Percentiles rank a stretch among this genome's conserved stretches.
phyloP scores from a whole-genome alignment of 495 filamentous ascomycete species.

The Bathelium albidoporum region DNA sequence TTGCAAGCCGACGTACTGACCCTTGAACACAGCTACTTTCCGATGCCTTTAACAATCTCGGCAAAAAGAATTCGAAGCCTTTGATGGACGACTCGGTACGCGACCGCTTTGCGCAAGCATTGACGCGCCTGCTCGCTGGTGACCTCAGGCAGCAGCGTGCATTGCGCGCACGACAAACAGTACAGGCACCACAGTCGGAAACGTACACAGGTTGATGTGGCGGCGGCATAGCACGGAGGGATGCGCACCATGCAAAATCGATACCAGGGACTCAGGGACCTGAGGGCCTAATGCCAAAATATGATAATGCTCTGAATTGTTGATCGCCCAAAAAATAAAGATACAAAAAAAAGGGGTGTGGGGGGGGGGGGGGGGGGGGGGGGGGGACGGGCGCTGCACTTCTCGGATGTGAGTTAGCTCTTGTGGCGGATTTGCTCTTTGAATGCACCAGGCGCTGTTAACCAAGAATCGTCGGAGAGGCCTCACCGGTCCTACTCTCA shows the following conservation, averaged over 20 bases:
- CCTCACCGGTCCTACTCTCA: not conserved
- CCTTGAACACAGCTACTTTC: conserved; percentile 21
- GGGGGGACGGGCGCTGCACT: too few species aligned
- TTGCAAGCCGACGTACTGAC: conserved; percentile 9
- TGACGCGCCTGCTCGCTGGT: conserved; percentile 34
- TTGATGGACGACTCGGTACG: conserved; percentile 35
- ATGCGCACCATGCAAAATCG: not conserved
- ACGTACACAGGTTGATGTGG: not conserved
- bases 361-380: too few species aligned
- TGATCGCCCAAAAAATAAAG: too few species aligned
- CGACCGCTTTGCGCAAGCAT: conserved; percentile 30
- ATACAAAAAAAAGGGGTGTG: too few species aligned
- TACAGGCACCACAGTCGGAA: not conserved
- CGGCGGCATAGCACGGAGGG: not conserved
- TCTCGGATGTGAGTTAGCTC: too few species aligned
- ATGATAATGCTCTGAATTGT: too few species aligned
- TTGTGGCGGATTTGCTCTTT: too few species aligned
- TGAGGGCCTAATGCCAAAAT: too few species aligned
- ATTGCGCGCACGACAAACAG: not conserved
- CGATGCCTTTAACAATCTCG: conserved; percentile 23
- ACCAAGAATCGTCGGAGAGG: too few species aligned
- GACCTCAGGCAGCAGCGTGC: not conserved
- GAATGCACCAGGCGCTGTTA: too few species aligned
- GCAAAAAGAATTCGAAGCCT: conserved; percentile 13
- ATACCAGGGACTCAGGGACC: not conserved